Evolutionary conservation across 805 yeast genomes (phyloP), one percentile per base, ranked within the genome.

Genomic region (Kluyveromyces wickerhamii): DNA sequence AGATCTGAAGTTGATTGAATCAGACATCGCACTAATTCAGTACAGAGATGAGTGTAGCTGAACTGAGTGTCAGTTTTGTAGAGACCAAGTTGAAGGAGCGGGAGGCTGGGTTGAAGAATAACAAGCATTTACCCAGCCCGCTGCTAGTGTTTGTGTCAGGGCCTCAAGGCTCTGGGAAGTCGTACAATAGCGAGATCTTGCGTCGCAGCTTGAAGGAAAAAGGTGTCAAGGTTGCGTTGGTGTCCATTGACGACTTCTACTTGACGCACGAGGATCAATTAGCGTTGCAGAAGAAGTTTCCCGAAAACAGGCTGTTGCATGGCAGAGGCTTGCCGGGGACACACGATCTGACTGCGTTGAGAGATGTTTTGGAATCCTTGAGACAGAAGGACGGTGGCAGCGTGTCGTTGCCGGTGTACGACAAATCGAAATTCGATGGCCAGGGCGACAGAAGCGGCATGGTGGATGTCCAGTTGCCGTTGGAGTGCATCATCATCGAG

Each of bases 291-390:
- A 24, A 41, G 5, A 35, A 40, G 10, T 59, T 63, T 39, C 51
- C 63, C 1, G 67, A 59, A 10, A 83, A 84, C 51, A 52, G 59
- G 22, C 60, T 89, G 30, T 49, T 85, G 12, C 71, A 66, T 39
- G 95, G 95, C 3, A 63, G 97, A 17, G 97, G 97, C 0, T 66
- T 84, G 11, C 97, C 97, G 0, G 96, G 96, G 0, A 89, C 97
- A 0, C 98, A 89, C 54, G 96, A 89, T 50, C 49, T 83, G 39
- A 32, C 40, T 11, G 37, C 53, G 8, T 35, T 57, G 22, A 40
- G 45, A 16, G 36, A 40, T 9, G 44, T 44, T 25, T 25, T 54
- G n/a, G 39, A 43, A 12, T 45, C 44, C 1, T 48, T 81, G 10
- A 51, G 11, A 14, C 19, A 22, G 4, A 10, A 11, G n/a, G 27